Base-by-base conservation (phyloP, 2,329 filamentous ascomycete species). In the Botrytis porri region DNA sequence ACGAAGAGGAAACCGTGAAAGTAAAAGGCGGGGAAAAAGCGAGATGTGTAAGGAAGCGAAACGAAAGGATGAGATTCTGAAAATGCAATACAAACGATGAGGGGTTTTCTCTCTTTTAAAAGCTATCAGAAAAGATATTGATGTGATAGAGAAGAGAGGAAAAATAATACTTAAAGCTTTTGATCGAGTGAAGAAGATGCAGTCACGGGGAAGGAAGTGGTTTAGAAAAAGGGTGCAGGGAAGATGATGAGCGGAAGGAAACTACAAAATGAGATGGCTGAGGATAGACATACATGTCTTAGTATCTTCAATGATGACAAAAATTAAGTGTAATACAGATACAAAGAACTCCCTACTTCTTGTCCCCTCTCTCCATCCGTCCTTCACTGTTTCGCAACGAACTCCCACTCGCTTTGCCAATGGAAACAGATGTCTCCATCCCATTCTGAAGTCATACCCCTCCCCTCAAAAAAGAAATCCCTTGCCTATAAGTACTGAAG, bases 41-140 rank as follows among this genome's bases (percentile, higher is more conserved):
- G 20, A 41, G 39, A 1, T 1, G 39, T 41, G 16, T 43, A 18
- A 43, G 5, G 41, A 18, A 43, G 16, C 4, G 16, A 5, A 43
- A 7, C 4, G 41, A 43, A 18, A 25, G 4, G 4, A 12, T 2
- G 4, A 6, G 9, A 5, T 5, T 48, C 0, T 25, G 0, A 0
- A 25, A 25, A 2, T 25, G 48, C 48, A n/a, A n/a, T 7, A 3
- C 48, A 1, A 51, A 14, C 4, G 12, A 2, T 1, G 12, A 51
- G 22, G 20, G 10, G 9, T 0, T 45, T 45, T 45, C 20, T 1
- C 1, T 14, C 1, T 51, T 2, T 10, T 51, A 4, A 51, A 0
- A 25, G 3, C 0, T 16, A 51, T n/a, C 48, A n/a, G 25, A n/a
- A 14, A 7, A 2, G 1, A n/a, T 1, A 16, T 1, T 1, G 12